Evolutionary conservation across 306 rosid genomes (phyloP), one percentile per base, ranked within the genome.

Genomic region (Begonia fuchsioides): DNA sequence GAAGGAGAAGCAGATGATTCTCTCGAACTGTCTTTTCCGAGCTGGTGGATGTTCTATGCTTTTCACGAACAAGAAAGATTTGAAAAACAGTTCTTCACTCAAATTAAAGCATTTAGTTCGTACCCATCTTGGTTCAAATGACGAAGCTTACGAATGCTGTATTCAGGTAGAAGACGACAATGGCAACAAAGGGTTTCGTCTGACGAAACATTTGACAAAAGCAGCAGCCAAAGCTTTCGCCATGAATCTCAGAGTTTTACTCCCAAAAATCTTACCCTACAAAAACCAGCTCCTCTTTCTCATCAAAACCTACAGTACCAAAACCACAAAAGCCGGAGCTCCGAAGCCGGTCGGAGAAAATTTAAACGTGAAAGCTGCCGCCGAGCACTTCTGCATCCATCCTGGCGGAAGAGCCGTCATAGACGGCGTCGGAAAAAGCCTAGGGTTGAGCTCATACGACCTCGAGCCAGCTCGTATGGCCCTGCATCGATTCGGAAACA

Each of bases 401-500:
- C 94, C 93, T 0, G 92, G 85, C 0, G 94, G 92, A 1, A 61
- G 83, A 16, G 94, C 93, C 7, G 94, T 83, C 0, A 78, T 83
- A 8, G 93, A 87, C 46, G 80, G 87, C 3, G 79, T 83, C 8
- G 96, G 94, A 1, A 68, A 61, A 54, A 78, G 93, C 15, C 59
- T 87, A 11, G 69, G 55, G 20, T 58, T 80, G 1, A 71, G 9
- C 18, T 81, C 60, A 0, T 51, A 77, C 17, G 93, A 83, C 43
- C 74, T 80, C 1, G 96, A 87, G 52, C 96, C 93, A 0, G 61
- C 94, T 1, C 68, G 94, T 52, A 80, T 80, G 96, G 74, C 93
- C 0, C 87, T 87, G 32, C 79, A 80, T 40, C 64, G 94, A 0
- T 87, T 88, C 68, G 96, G 96, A 0, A 87, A 87, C 72, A 87